Conservation (phyloP, 768 basidiomycete species). For the Tremella mesenterica region DNA sequence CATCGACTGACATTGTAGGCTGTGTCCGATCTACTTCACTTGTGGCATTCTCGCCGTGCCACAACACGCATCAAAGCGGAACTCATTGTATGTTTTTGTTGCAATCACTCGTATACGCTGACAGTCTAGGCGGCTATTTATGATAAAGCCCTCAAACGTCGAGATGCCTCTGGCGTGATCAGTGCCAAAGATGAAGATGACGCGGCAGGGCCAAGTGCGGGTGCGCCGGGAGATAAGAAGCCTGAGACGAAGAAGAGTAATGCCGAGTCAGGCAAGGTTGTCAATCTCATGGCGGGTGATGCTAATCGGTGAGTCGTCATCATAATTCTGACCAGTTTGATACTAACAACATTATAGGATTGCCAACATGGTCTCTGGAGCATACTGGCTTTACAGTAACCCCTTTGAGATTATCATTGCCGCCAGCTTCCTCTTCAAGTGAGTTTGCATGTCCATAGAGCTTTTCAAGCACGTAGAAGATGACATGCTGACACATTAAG, state of each 20-base stretch:
- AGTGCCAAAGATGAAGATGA: slow-evolving; percentile 18
- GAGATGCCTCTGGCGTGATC: slow-evolving; percentile 71
- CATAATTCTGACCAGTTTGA: not conserved
- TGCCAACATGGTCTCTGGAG: slow-evolving; percentile 23
- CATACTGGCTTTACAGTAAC: slow-evolving; percentile 44
- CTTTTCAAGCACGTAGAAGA: not conserved
- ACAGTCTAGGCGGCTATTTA: slow-evolving; percentile 52
- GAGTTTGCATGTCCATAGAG: not conserved
- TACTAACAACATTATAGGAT: slow-evolving; percentile 9
- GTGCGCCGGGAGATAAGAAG: slow-evolving; percentile 5
- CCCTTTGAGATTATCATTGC: slow-evolving; percentile 73
- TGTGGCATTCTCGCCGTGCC: slow-evolving; percentile 66
- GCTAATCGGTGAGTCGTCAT: slow-evolving; percentile 6
- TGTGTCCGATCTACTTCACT: slow-evolving; percentile 39
- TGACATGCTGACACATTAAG: slow-evolving; percentile 43
- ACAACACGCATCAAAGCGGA: slow-evolving; percentile 63
- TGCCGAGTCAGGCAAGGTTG: slow-evolving; percentile 81
- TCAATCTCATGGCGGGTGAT: slow-evolving; percentile 67
- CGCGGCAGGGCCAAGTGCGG: slow-evolving; percentile 40
- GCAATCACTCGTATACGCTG: not conserved
- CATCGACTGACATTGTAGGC: slow-evolving; percentile 17
- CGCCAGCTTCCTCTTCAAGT: slow-evolving; percentile 65
- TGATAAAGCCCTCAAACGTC: slow-evolving; percentile 73
- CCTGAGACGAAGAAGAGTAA: slow-evolving; percentile 47
- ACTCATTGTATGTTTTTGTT: slow-evolving; percentile 48